Evolutionary conservation across 805 yeast species (phyloP).

Genomic region (Millerozyma miso): DNA sequence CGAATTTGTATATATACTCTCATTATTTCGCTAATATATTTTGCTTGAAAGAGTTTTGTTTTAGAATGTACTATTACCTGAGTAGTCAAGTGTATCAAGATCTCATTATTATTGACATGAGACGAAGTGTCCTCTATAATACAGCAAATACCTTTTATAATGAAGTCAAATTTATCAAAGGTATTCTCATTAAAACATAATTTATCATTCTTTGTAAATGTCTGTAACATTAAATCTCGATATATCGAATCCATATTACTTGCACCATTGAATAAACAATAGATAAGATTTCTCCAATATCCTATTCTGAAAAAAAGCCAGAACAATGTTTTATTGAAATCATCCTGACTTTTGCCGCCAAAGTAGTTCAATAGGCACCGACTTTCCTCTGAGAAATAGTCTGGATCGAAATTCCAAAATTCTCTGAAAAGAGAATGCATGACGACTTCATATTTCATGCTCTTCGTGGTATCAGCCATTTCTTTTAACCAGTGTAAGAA

Average conservation of each 20-base stretch:
- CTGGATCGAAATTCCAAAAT: constrained; percentile 19
- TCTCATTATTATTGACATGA: constrained; percentile 12
- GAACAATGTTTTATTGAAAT: constrained; percentile 13
- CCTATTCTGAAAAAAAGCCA: constrained; percentile 24
- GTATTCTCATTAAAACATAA: constrained; percentile 5
- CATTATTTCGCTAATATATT: constrained; percentile 1
- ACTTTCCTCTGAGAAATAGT: constrained; percentile 7
- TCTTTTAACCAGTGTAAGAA: constrained; percentile 36
- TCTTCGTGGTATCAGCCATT: constrained; percentile 10
- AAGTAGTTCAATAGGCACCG: constrained; percentile 7
- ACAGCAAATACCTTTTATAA: constrained; percentile 6
- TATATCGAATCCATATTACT: constrained; percentile 6
- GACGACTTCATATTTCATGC: constrained; percentile 5
- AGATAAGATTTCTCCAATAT: constrained; percentile 19
- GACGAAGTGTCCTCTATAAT: constrained; percentile 11
- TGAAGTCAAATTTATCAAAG: neutral
- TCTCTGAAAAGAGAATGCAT: constrained; percentile 17
- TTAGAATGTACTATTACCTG: constrained; percentile 9
- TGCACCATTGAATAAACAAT: neutral
- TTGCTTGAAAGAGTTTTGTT: neutral
- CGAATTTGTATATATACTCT: constrained; percentile 1
- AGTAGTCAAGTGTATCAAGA: constrained; percentile 15
- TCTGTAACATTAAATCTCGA: constrained; percentile 21
- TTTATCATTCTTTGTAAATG: constrained; percentile 15
- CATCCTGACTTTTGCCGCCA: constrained; percentile 9